Base-by-base conservation (phyloP, 1,284 basidiomycete species). In the Moesziomyces parantarcticus region DNA sequence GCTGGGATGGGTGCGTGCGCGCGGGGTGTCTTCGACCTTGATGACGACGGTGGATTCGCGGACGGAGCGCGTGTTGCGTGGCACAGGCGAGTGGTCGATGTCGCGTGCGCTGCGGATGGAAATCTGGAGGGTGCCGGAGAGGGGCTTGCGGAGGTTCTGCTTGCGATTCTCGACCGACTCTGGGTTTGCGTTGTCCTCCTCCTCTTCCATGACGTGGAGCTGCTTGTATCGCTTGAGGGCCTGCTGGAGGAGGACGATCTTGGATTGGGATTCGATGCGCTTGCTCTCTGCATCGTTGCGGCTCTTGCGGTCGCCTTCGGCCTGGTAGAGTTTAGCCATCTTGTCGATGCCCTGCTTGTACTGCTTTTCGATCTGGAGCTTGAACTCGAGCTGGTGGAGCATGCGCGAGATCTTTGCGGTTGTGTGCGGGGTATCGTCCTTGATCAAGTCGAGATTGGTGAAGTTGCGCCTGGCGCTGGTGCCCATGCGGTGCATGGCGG, bases 321-420 rank as follows among this genome's bases (percentile, higher is more conserved):
- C 92, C 80, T 94, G 90, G 85, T 96, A 97, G 45, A 96, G 68
- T 59, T 76, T 79, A 50, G 92, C 92, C 95, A 99, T 99, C 87
- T 98, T 98, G 85, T 99, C 96, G 79, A 98, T 97, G 48, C 97
- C 97, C 81, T 91, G 89, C 87, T 97, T 97, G 88, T 98, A 98
- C 86, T 99, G 95, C 87, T 92, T 90, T 85, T 99, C 97, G 76
- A 99, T 93, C 85, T 96, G 93, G 53, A 98, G 90, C 87, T 99
- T 99, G 89, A 97, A 98, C 85, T 99, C 95, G 75, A 99, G 90
- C 85, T 98, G 95, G 85, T 98, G 94, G 59, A 99, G 89, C 96
- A 98, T 98, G 77, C 91, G 90, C 47, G 94, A 92, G 84, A 99
- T 98, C 87, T 97, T 99, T 71, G 93, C 92, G 6, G 94, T 92